phyloP scores from a whole-genome alignment of 495 filamentous ascomycete species.

The Lasiosphaeria hispida region DNA sequence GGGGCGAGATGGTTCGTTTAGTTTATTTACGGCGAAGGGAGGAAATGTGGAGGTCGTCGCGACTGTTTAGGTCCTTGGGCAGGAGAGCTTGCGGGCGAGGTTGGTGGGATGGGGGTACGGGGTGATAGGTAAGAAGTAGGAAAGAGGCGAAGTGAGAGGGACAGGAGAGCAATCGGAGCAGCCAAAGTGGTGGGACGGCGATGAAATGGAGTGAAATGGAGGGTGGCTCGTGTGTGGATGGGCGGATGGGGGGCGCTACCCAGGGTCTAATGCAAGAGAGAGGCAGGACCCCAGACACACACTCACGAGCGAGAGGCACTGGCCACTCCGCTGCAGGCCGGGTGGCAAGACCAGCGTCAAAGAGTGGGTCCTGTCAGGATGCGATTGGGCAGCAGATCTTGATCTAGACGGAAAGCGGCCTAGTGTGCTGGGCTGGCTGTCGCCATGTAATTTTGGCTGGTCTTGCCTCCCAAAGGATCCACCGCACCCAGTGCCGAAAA shows the following conservation, averaged over 20 bases:
- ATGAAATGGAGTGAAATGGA: constrained; percentile 17
- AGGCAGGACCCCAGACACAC: constrained; percentile 36
- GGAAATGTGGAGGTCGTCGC: constrained; percentile 14
- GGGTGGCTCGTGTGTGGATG: constrained; percentile 8
- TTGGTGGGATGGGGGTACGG: constrained; percentile 26
- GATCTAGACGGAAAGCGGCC: constrained; percentile 16
- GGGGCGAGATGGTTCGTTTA: constrained; percentile 4
- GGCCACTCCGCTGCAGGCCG: constrained; percentile 29
- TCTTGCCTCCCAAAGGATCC: constrained; percentile 20
- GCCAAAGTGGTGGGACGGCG: constrained; percentile 40
- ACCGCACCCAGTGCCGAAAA: constrained; percentile 34
- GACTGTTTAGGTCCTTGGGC: constrained; percentile 8
- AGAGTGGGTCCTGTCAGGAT: constrained; percentile 14
- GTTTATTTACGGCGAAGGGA: constrained; percentile 6
- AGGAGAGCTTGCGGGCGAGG: constrained; percentile 19
- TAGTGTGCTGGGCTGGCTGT: constrained; percentile 24
- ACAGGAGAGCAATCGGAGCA: constrained; percentile 37
- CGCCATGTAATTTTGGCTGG: constrained; percentile 41
- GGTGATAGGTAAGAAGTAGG: constrained; percentile 33
- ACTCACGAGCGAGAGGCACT: constrained; percentile 33
- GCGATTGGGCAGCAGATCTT: constrained; percentile 25
- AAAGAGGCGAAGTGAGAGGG: constrained; percentile 32
- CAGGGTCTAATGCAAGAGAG: constrained; percentile 38
- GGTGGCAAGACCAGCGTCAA: constrained; percentile 33
- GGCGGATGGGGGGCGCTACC: constrained; percentile 31